Conservation (phyloP, 2,329 filamentous ascomycete genomes). For the Trichoderma sp. region DNA sequence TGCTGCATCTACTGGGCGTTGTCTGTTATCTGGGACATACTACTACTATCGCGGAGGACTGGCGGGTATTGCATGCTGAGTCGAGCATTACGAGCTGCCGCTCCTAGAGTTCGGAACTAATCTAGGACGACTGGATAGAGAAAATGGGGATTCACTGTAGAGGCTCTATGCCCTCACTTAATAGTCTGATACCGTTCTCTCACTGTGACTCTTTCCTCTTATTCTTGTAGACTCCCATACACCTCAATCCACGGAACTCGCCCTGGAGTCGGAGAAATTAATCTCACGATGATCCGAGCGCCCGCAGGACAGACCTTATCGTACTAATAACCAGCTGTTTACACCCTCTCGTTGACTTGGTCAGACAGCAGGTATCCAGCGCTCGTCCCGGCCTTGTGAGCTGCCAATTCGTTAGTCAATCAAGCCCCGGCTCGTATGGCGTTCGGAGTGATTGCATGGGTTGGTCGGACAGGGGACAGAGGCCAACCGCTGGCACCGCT, state of each 20-base stretch:
- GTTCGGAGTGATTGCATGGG: not conserved
- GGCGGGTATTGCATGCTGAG: constrained; percentile 14
- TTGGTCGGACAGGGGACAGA: not conserved
- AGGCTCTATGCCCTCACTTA: not conserved
- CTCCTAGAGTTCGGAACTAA: constrained; percentile 9
- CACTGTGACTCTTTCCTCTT: not conserved
- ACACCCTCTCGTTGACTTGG: not conserved
- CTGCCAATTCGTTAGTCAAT: not conserved
- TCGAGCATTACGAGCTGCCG: constrained; percentile 10
- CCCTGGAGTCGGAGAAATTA: not conserved
- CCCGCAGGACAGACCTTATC: constrained; percentile 7
- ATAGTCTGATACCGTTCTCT: not conserved
- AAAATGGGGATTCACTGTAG: not conserved
- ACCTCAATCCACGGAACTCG: no score
- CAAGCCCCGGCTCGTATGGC: constrained; percentile 3
- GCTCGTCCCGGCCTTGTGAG: constrained; percentile 5
- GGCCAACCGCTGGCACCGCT: not conserved
- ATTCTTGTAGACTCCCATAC: not conserved
- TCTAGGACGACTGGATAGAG: constrained; percentile 23
- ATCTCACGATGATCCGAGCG: not conserved
- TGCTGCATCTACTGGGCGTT: not conserved
- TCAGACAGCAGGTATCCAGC: not conserved
- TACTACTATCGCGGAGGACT: not conserved
- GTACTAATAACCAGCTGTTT: not conserved
- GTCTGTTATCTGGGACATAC: not conserved